Conservation (phyloP, 176 grass and related monocot genomes). For the Zizania latifolia region DNA sequence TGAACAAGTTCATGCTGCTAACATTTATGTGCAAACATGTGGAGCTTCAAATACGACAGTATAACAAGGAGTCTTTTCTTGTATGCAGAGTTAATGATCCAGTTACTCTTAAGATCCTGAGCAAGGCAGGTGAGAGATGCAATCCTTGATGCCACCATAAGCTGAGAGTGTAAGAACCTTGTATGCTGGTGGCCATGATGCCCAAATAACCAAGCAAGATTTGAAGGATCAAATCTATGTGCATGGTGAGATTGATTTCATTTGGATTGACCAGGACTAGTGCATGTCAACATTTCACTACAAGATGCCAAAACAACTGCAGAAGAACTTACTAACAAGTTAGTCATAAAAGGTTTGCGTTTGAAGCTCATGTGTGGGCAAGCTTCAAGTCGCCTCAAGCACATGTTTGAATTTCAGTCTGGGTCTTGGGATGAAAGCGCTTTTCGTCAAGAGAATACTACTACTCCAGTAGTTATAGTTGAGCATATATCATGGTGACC, state of each 20-base stretch:
- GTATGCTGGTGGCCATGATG: conserved; percentile 43
- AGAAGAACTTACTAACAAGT: conserved; percentile 34
- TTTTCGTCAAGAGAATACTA: too few species aligned
- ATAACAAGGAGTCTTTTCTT: not conserved
- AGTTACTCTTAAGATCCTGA: conserved; percentile 35
- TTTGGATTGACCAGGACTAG: conserved; percentile 38
- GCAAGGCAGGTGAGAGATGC: conserved; percentile 55
- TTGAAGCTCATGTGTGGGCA: conserved; percentile 45
- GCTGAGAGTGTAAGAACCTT: conserved; percentile 47
- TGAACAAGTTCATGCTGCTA: not conserved
- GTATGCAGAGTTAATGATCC: conserved; percentile 41
- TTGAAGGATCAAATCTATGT: conserved; percentile 38
- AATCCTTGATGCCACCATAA: conserved; percentile 30
- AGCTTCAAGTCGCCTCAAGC: too few species aligned
- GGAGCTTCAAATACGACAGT: not conserved
- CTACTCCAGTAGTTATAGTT: too few species aligned
- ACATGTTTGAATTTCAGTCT: too few species aligned
- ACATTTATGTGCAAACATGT: not conserved
- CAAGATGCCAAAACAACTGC: conserved; percentile 34
- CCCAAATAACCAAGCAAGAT: conserved; percentile 32
- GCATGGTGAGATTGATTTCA: conserved; percentile 35
- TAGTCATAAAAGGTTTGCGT: conserved; percentile 42
- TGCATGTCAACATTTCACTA: conserved; percentile 41
- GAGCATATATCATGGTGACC: too few species aligned
- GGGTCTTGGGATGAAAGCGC: too few species aligned